A percentile compares a stretch with the other conserved stretches of the same genome.
Evolutionary conservation across 2,329 filamentous ascomycete species (phyloP).

Genomic region (Scedosporium aurantiacum): DNA sequence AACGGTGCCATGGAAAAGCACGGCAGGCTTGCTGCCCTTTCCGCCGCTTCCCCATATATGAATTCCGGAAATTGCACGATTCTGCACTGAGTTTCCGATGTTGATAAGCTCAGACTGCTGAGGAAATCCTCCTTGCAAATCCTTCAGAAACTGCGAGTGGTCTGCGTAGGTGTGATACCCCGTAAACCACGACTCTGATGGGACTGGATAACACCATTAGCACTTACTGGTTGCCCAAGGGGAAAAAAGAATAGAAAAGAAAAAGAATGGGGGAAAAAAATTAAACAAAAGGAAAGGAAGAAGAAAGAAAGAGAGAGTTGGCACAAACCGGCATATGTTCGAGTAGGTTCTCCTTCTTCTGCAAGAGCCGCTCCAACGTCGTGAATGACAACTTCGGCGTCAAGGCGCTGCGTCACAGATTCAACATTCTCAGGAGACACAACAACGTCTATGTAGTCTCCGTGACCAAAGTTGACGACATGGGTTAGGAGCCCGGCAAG

Average conservation of each 20-base stretch:
- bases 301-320: too few relatives aligned
- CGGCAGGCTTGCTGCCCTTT: constrained; percentile 35
- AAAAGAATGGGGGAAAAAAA: neutral
- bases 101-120: constrained; percentile 36
- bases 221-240: neutral
- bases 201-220: neutral
- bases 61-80: constrained; percentile 48
- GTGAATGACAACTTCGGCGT: neutral
- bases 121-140: constrained; percentile 31
- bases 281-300: neutral
- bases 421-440: neutral
- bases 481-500: neutral
- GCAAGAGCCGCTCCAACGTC: neutral
- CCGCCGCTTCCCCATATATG: constrained; percentile 40
- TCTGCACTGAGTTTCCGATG: constrained; percentile 34
- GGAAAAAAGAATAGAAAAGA: neutral
- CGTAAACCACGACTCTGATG: neutral
- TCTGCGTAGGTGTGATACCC: constrained; percentile 40
- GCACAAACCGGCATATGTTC: neutral
- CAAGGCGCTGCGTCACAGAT: neutral
- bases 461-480: neutral
- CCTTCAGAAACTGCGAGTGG: constrained; percentile 35
- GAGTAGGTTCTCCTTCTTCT: neutral
- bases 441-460: neutral
- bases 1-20: constrained; percentile 46